Evolutionary conservation across 1,139 yeast species (phyloP), one percentile per base, ranked within the genome.

Genomic region (Meyerozyma guilliermondii): DNA sequence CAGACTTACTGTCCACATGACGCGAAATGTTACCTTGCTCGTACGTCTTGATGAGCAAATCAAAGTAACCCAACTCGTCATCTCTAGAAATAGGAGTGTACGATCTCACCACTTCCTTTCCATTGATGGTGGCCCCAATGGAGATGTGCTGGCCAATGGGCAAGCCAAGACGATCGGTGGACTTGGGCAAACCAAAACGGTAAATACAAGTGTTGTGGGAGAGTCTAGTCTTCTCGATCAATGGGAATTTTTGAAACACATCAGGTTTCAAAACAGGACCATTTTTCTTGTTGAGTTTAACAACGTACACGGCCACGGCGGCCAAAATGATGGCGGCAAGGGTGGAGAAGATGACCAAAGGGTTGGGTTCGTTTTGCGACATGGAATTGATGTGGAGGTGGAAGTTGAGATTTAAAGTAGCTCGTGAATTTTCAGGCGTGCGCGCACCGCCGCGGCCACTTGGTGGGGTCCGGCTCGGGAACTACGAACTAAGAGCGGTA

Each of bases 61-160:
- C 98, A 60, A 92, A 91, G 68, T 78, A 81, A 34, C 98, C 98
- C 55, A 81, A 76, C 57, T 83, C 87, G 43, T 82, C 83, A 62
- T 89, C 96, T 48, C 87, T 77, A 27, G 96, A 83, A 50, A 91
- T 85, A 41, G 98, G 98, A 7, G 98, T 92, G 69, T 92, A 92
- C 9, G 96, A 87, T 62, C 97, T 80, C 42, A 87, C 82, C 45
- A 91, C 75, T 58, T 87, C 95, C 68, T 88, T 88, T 46, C 86
- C 97, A 52, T 78, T 76, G 54, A 85, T 79, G 39, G 68, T 71
- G 38, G 95, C 92, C 29, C 83, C 80, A 55, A 87, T 81, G 39
- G 87, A 77, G 57, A 89, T 83, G 61, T 89, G 96, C 68, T 92
- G 98, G 43, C 98, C 98, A 59, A 89, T 86, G 43, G 98, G 98